Evolutionary conservation across 768 basidiomycete species (phyloP), one percentile per base, ranked within the genome.

Genomic region (Tephrocybe rancida): DNA sequence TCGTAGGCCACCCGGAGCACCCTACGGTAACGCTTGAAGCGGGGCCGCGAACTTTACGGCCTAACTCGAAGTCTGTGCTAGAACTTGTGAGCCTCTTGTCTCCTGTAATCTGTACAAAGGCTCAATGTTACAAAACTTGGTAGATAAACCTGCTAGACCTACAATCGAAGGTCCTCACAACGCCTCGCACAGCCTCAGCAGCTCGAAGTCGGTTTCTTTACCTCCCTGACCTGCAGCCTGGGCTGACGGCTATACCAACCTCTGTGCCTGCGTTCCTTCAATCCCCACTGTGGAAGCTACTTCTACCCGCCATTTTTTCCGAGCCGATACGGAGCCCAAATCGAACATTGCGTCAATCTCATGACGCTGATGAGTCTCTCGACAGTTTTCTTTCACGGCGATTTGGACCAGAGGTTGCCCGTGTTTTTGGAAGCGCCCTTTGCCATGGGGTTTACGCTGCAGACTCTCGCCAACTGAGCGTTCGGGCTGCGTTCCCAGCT

Each of bases 381-480:
- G 86, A 98, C 57, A 68, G 82, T 0, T 90, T 98, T 59, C 65
- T 98, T 50, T 66, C 81, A 0, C 78, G 91, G 11, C 77, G 92
- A 21, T 89, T 97, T 52, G 91, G 92, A 0, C 66, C 76, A 5
- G 68, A 76, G 2, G 82, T 95, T 60, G 92, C 95, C 1, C 80
- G 84, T 14, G 78, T 81, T 2, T 78, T 98, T 50, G 85, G 89
- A 37, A 64, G 92, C 79, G 88, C 95, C 0, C 73, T 97, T 53
- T 84, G 94, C 1, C 95, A 97, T 63, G 96, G 96, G 0, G 90
- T 98, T 50, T 98, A 98, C 65, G 94, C 93, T 1, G 84, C 92
- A 0, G 93, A 96, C 62, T 82, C 94, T 2, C 73, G 89, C 2
- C 62, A 73, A 35, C 70, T 98, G 16, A 92, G 90, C 54, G 75